Percentiles rank a stretch among this genome's conserved stretches.
These are phyloP conservation scores for Candida sithepensis DNA, from an alignment of 805 yeast genomes.

Conservation along the genomic window DNA sequence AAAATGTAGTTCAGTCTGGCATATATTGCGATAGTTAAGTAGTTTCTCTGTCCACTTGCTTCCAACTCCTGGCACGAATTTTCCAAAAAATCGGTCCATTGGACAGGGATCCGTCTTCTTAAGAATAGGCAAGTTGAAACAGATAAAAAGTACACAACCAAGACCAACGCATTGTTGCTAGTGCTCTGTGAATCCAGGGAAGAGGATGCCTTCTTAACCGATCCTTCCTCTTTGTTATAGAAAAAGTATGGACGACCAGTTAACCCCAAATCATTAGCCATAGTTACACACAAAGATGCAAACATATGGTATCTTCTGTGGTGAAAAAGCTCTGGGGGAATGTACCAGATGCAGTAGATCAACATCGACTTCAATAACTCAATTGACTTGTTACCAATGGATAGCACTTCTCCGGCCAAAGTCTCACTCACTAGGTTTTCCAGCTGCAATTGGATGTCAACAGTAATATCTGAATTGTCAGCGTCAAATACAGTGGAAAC, in stretches of 20 bases:
- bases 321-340: constrained; percentile 76
- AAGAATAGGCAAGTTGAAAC: constrained; percentile 63
- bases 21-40: constrained; percentile 49
- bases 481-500: constrained; percentile 45
- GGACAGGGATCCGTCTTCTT: constrained; percentile 56
- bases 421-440: constrained; percentile 52
- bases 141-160: constrained; percentile 58
- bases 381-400: constrained; percentile 65
- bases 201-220: constrained; percentile 37
- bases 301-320: constrained; percentile 75
- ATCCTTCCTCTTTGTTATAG: constrained; percentile 37
- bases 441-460: constrained; percentile 42
- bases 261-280: constrained; percentile 76
- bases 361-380: constrained; percentile 64
- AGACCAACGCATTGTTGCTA: constrained; percentile 49
- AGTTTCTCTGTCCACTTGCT: constrained; percentile 28
- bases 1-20: constrained; percentile 56
- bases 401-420: constrained; percentile 55
- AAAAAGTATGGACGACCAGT: constrained; percentile 48
- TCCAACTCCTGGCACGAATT: constrained; percentile 54
- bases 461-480: constrained; percentile 24
- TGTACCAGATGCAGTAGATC: constrained; percentile 73
- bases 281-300: constrained; percentile 57
- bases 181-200: constrained; percentile 36
- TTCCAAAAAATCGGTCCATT: constrained; percentile 64